These are phyloP conservation scores for Albatrellus sp. DNA, from an alignment of 1,284 basidiomycete genomes.

Conservation along the genomic window DNA sequence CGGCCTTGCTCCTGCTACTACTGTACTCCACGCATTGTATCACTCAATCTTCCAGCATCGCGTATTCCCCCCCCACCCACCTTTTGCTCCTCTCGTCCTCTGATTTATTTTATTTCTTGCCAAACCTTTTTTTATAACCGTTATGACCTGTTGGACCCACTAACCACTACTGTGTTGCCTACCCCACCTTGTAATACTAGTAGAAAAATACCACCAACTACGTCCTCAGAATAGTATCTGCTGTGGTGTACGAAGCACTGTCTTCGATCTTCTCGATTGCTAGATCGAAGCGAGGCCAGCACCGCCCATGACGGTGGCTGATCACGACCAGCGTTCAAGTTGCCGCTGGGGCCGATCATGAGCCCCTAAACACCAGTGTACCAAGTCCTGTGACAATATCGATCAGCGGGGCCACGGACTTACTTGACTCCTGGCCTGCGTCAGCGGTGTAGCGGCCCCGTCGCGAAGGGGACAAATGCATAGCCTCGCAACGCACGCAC, in stretches of 20 bases:
- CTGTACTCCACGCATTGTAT: slow-evolving; percentile 4
- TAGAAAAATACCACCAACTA: slow-evolving; percentile 11
- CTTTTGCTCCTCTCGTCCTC: slow-evolving; percentile 1
- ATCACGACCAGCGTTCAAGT: no score
- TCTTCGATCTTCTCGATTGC: background rate
- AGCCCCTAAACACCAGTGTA: no score
- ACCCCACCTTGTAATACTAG: slow-evolving; percentile 6
- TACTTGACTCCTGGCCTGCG: no score
- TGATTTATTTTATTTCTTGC: slow-evolving; percentile 13
- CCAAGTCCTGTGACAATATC: no score
- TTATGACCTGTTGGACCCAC: no score
- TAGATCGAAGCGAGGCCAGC: no score
- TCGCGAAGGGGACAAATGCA: no score
- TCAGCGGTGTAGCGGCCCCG: no score
- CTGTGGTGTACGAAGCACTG: background rate
- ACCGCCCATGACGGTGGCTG: no score
- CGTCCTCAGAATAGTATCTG: background rate
- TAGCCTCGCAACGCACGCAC: no score
- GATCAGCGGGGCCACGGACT: no score
- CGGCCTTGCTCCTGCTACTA: background rate
- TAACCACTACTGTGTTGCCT: slow-evolving; percentile 7
- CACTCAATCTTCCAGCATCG: background rate
- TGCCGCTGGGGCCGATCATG: no score
- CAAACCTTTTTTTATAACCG: slow-evolving; percentile 3
- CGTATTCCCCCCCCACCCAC: background rate